Evolutionary conservation across 176 grass and related monocot genomes (phyloP).

Genomic region (Hordeum marinum): DNA sequence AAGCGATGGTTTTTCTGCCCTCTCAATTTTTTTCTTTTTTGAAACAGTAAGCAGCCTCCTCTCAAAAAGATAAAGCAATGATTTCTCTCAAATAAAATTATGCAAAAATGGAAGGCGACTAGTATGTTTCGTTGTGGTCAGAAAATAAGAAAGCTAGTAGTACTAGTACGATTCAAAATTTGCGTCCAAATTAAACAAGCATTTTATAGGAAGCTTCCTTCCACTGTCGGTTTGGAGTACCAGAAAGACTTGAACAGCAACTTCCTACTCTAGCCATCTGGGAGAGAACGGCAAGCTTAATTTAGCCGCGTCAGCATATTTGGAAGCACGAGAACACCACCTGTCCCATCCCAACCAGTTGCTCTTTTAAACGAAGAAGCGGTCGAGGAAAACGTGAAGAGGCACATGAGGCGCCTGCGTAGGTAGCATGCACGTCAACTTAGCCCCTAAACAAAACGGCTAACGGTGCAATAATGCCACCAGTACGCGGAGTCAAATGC

Average conservation of each 20-base stretch:
- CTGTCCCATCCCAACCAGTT: neutral
- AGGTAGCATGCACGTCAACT: neutral
- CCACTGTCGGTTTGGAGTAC: neutral
- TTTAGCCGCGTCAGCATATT: neutral
- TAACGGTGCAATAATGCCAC: neutral
- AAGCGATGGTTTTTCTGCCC: no score
- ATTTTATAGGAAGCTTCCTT: neutral
- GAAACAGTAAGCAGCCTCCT: no score
- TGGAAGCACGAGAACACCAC: constrained; percentile 15
- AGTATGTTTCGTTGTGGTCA: no score
- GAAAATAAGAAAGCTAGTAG: neutral
- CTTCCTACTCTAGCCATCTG: neutral
- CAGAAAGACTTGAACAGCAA: neutral
- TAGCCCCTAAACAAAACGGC: neutral
- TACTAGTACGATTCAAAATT: neutral
- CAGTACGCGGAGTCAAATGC: neutral
- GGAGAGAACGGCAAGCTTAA: neutral
- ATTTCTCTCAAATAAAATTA: neutral
- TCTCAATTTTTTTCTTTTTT: no score
- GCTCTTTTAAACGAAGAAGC: neutral
- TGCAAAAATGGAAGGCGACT: no score
- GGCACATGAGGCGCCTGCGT: neutral
- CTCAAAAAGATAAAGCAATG: neutral
- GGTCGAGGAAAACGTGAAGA: neutral
- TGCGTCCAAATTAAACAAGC: neutral